Conservation (phyloP, 805 yeast genomes). For the Ogataea nonfermentans region DNA sequence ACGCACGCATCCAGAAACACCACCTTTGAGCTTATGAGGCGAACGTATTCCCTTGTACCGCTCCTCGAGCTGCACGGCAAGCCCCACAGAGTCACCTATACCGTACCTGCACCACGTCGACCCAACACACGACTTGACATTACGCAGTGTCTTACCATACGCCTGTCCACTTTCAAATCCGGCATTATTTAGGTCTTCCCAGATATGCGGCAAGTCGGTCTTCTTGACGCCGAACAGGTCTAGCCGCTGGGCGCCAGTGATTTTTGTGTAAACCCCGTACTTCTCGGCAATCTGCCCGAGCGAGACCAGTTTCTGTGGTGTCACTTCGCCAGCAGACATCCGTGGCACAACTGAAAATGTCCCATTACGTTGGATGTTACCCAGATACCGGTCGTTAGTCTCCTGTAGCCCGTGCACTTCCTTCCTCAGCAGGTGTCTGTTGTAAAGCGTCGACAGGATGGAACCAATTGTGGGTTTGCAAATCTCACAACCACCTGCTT, state of each 20-base stretch:
- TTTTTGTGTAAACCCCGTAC: conserved; percentile 36
- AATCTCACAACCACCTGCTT: conserved; percentile 37
- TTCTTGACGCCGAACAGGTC: conserved; percentile 37
- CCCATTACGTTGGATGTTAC: conserved; percentile 39
- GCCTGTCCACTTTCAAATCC: conserved; percentile 41
- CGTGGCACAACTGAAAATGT: conserved; percentile 39
- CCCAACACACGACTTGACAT: conserved; percentile 40
- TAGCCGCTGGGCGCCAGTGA: conserved; percentile 38
- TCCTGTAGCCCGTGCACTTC: conserved; percentile 38
- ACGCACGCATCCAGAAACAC: conserved; percentile 39
- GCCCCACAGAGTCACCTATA: conserved; percentile 40
- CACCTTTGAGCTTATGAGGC: conserved; percentile 40
- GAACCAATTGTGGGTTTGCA: conserved; percentile 39
- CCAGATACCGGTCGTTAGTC: conserved; percentile 37
- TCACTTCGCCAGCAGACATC: conserved; percentile 39
- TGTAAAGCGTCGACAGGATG: conserved; percentile 35
- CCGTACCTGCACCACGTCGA: conserved; percentile 41
- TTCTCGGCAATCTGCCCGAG: conserved; percentile 35
- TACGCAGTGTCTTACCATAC: conserved; percentile 37
- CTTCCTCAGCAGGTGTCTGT: conserved; percentile 31
- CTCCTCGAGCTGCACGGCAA: conserved; percentile 37
- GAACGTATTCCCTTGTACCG: conserved; percentile 38
- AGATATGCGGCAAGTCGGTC: conserved; percentile 32
- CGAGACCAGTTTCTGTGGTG: conserved; percentile 37
- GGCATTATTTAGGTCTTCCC: conserved; percentile 32